Percentiles rank a stretch among this genome's conserved stretches.
phyloP scores from a whole-genome alignment of 2,329 filamentous ascomycete genomes.

The Xylaria sp. region DNA sequence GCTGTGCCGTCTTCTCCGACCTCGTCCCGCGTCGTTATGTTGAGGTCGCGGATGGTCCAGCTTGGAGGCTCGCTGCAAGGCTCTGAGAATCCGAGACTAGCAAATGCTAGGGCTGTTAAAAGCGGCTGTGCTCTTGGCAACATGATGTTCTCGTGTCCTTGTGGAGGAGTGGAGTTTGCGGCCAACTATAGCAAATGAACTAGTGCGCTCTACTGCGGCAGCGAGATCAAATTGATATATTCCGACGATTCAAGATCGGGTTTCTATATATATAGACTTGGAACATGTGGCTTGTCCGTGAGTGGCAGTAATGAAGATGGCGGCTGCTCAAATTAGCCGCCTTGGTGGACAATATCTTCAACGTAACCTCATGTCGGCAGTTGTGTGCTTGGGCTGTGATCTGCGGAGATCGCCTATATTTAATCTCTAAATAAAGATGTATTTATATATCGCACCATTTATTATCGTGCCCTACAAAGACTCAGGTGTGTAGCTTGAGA shows the following conservation, averaged over 20 bases:
- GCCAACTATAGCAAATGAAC: neutral
- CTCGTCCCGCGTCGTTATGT: constrained; percentile 22
- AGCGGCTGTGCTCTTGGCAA: constrained; percentile 3
- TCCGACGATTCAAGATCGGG: neutral
- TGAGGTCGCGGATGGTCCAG: constrained; percentile 21
- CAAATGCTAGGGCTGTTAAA: constrained; percentile 2
- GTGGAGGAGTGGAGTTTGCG: too few relatives aligned
- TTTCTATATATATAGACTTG: neutral
- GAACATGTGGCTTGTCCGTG: neutral
- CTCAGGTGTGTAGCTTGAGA: too few relatives aligned
- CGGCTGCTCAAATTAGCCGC: constrained; percentile 17
- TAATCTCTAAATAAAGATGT: neutral
- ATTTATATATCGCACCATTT: neutral
- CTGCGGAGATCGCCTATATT: neutral
- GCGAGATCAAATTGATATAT: neutral
- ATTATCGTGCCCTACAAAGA: too few relatives aligned
- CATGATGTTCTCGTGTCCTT: constrained; percentile 10
- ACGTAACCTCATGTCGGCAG: constrained; percentile 8
- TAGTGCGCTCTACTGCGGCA: neutral
- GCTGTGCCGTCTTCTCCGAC: constrained; percentile 18
- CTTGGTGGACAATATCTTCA: neutral
- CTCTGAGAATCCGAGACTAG: constrained; percentile 6
- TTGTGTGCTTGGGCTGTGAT: neutral
- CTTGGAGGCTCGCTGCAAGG: constrained; percentile 17
- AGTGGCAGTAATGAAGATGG: constrained; percentile 1